These are phyloP conservation scores for Heterobasidion irregulare DNA, from an alignment of 1,284 basidiomycete genomes.

Conservation along the genomic window DNA sequence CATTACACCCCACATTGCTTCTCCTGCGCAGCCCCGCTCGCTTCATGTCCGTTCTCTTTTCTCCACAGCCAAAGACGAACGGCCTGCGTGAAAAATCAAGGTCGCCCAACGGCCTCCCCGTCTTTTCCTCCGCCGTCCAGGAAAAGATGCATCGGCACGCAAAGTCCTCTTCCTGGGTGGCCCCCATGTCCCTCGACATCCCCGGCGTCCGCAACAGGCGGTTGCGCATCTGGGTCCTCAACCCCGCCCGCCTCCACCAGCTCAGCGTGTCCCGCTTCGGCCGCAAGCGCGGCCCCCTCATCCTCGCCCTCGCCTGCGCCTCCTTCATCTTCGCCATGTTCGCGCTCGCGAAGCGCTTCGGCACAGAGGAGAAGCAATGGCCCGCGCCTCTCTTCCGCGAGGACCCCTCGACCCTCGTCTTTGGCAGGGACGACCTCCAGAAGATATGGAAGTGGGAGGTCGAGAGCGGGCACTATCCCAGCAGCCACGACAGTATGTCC, in stretches of 20 bases:
- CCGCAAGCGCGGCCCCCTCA: slow-evolving; percentile 41
- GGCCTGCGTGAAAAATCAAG: slow-evolving; percentile 37
- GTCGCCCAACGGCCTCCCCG: slow-evolving; percentile 42
- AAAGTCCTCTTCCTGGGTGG: slow-evolving; percentile 44
- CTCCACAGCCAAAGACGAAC: slow-evolving; percentile 37
- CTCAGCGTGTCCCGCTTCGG: slow-evolving; percentile 51
- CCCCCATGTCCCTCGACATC: slow-evolving; percentile 50
- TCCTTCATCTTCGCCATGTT: slow-evolving; percentile 44
- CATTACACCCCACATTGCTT: not conserved
- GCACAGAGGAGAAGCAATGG: slow-evolving; percentile 55
- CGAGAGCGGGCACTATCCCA: slow-evolving; percentile 85
- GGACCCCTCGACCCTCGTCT: slow-evolving; percentile 72
- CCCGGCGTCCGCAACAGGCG: slow-evolving; percentile 46
- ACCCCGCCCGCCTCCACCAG: slow-evolving; percentile 54
- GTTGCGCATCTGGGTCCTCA: slow-evolving; percentile 49
- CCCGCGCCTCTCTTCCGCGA: slow-evolving; percentile 48
- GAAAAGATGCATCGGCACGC: slow-evolving; percentile 57
- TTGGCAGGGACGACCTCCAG: slow-evolving; percentile 67
- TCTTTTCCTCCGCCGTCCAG: slow-evolving; percentile 52
- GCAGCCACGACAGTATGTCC: slow-evolving; percentile 59
- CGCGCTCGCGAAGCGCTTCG: slow-evolving; percentile 51
- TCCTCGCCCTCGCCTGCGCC: slow-evolving; percentile 41
- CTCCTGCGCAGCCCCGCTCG: slow-evolving; percentile 1
- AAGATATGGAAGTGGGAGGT: slow-evolving; percentile 94
- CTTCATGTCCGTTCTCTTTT: slow-evolving; percentile 36